phyloP scores from a whole-genome alignment of 805 yeast species.

The Nakazawaea siamensis region DNA sequence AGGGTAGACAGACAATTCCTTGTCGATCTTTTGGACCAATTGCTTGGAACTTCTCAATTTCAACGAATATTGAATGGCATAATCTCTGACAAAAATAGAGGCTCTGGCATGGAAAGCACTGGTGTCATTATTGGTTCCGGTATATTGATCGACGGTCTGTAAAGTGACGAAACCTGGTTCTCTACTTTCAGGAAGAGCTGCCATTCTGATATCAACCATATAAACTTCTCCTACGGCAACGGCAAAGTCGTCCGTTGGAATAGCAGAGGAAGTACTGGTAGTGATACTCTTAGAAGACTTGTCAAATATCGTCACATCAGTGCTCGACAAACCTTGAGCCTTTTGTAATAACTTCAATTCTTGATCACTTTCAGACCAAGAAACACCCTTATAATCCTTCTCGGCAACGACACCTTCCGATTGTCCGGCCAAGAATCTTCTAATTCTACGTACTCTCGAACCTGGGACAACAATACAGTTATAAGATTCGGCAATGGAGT shows the following conservation, averaged over 20 bases:
- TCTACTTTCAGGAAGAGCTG: constrained; percentile 45
- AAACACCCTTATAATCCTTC: constrained; percentile 86
- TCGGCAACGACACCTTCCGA: constrained; percentile 89
- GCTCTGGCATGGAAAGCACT: constrained; percentile 50
- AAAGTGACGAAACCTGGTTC: constrained; percentile 64
- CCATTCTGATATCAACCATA: constrained; percentile 74
- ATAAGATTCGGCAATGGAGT: constrained; percentile 77
- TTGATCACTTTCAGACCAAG: constrained; percentile 78
- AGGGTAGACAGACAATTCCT: constrained; percentile 77
- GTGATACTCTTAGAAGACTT: constrained; percentile 23
- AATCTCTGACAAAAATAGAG: constrained; percentile 73
- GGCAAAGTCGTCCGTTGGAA: constrained; percentile 68
- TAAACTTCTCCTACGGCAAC: constrained; percentile 82
- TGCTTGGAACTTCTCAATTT: constrained; percentile 69
- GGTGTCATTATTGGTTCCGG: constrained; percentile 53
- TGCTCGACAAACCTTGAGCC: constrained; percentile 19
- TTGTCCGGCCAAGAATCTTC: constrained; percentile 95
- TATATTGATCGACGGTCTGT: constrained; percentile 54
- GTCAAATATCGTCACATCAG: constrained; percentile 32
- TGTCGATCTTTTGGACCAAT: constrained; percentile 63
- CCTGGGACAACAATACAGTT: constrained; percentile 88
- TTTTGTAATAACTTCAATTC: constrained; percentile 47
- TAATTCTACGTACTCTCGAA: constrained; percentile 81
- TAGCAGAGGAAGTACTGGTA: constrained; percentile 41
- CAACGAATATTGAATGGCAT: constrained; percentile 66